A percentile compares a stretch with the other conserved stretches of the same genome.
Evolutionary conservation across 2,329 filamentous ascomycete genomes (phyloP).

Genomic region (Rachicladosporium sp.): DNA sequence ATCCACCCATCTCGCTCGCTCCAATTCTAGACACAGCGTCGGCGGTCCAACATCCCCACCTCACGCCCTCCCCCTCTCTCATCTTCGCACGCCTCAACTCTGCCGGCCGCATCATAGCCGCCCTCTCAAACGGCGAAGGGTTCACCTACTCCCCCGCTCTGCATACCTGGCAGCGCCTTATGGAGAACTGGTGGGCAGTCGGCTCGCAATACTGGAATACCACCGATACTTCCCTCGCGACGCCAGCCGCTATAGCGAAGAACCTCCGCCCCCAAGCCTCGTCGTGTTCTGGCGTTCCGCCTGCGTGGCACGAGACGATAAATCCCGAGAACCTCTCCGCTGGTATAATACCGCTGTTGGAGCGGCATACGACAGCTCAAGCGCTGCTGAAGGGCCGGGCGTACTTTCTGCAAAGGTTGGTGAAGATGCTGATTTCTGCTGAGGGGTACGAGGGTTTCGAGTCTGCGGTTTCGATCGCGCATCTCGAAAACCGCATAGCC

Average conservation of each 20-base stretch:
- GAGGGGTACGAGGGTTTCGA: slow-evolving; percentile 92
- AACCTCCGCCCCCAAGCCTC: slow-evolving; percentile 1
- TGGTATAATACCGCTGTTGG: slow-evolving; percentile 83
- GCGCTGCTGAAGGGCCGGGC: slow-evolving; percentile 83
- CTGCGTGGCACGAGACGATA: slow-evolving; percentile 14
- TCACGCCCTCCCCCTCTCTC: slow-evolving; percentile 68
- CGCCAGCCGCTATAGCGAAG: slow-evolving; percentile 17
- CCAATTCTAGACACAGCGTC: slow-evolving; percentile 81
- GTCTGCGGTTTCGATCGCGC: slow-evolving; percentile 79
- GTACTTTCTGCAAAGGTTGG: slow-evolving; percentile 78
- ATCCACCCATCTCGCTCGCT: slow-evolving; percentile 78
- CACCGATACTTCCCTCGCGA: slow-evolving; percentile 72
- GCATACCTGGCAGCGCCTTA: slow-evolving; percentile 90
- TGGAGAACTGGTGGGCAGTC: slow-evolving; percentile 95
- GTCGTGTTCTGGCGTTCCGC: neutral
- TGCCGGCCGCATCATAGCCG: slow-evolving; percentile 74
- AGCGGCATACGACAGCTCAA: slow-evolving; percentile 89
- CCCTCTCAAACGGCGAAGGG: slow-evolving; percentile 85
- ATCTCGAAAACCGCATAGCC: slow-evolving; percentile 88
- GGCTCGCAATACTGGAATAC: slow-evolving; percentile 99
- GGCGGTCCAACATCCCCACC: slow-evolving; percentile 64
- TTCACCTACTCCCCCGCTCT: slow-evolving; percentile 78
- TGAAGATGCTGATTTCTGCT: slow-evolving; percentile 75
- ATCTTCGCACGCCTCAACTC: slow-evolving; percentile 88
- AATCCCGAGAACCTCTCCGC: slow-evolving; percentile 59